These are phyloP conservation scores for Kuraishia borneana DNA, from an alignment of 805 yeast genomes.

Conservation along the genomic window DNA sequence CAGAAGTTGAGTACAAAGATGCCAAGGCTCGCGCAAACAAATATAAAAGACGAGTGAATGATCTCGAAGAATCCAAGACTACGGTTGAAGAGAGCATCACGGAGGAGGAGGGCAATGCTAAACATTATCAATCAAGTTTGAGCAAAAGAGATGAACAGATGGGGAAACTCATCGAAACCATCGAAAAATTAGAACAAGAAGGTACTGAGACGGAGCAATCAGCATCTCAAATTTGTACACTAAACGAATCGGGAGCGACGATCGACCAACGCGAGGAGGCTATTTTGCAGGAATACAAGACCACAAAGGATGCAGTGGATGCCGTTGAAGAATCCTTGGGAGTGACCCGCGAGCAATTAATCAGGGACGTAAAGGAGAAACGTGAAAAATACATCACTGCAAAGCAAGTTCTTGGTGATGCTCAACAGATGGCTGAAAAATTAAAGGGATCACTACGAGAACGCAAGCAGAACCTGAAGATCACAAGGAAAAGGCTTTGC, in stretches of 20 bases:
- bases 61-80: background rate
- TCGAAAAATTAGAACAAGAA: background rate
- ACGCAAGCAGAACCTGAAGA: slow-evolving; percentile 29
- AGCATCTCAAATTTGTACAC: background rate
- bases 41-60: background rate
- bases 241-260: background rate
- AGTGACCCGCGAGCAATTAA: slow-evolving; percentile 43
- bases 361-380: slow-evolving; percentile 30
- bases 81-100: background rate
- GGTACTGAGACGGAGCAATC: background rate
- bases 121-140: background rate
- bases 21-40: background rate
- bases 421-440: slow-evolving; percentile 17
- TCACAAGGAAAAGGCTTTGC: slow-evolving; percentile 28
- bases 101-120: background rate
- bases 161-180: background rate
- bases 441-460: slow-evolving; percentile 25
- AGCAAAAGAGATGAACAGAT: background rate
- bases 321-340: slow-evolving; percentile 45
- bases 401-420: slow-evolving; percentile 23
- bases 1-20: background rate
- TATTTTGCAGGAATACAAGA: slow-evolving; percentile 35
- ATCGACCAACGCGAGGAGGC: slow-evolving; percentile 27
- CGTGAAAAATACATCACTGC: slow-evolving; percentile 32
- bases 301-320: slow-evolving; percentile 32